Percentiles rank a stretch among this genome's conserved stretches.
phyloP scores from a whole-genome alignment of 2,329 filamentous ascomycete genomes.

The Hypoxylon sp. region DNA sequence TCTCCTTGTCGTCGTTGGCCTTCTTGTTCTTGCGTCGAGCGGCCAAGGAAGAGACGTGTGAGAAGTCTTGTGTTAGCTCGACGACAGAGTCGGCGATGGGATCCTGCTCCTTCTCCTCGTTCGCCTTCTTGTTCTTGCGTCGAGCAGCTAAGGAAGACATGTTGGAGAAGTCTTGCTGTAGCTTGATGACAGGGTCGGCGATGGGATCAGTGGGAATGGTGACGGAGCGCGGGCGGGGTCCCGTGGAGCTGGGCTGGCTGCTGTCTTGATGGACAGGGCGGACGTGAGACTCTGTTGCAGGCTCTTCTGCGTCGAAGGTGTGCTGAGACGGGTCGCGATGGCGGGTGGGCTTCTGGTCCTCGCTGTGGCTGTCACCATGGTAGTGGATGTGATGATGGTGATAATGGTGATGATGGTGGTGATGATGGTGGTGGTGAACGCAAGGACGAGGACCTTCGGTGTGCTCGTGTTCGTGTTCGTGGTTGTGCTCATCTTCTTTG shows the following conservation, averaged over 20 bases:
- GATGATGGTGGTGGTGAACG: slow-evolving; percentile 1
- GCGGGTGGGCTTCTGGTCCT: background rate
- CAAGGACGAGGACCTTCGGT: background rate
- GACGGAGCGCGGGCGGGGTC: background rate
- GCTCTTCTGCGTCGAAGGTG: background rate
- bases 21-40: slow-evolving; percentile 3
- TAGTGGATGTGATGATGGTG: slow-evolving; percentile 6
- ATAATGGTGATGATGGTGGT: slow-evolving; percentile 8
- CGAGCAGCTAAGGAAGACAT: background rate
- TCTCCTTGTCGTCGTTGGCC: background rate
- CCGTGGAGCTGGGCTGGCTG: background rate
- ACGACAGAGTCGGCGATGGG: background rate
- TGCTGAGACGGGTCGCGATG: background rate
- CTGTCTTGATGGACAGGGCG: background rate
- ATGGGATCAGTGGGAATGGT: background rate
- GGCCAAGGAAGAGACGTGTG: background rate
- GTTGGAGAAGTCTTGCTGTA: background rate
- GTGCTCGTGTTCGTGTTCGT: background rate
- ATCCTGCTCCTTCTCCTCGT: background rate
- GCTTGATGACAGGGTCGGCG: background rate
- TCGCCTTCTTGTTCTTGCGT: slow-evolving; percentile 1
- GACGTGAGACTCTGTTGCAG: background rate
- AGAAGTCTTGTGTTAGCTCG: background rate
- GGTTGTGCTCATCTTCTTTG: background rate
- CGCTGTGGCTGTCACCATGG: background rate